Evolutionary conservation across 2,329 filamentous ascomycete species (phyloP).

Genomic region (Penicillium sp.): DNA sequence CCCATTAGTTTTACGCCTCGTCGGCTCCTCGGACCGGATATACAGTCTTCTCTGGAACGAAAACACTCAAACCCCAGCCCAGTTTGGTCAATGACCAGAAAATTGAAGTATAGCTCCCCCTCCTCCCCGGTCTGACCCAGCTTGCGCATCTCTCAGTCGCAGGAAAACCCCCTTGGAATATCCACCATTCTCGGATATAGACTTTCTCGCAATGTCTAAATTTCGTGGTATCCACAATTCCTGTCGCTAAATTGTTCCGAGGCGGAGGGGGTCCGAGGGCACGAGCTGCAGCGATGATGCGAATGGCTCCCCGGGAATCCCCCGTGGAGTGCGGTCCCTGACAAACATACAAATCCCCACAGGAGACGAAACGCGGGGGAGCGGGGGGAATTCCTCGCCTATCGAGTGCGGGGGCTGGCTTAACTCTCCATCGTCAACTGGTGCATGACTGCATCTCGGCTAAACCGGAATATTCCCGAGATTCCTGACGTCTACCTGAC

Average conservation of each 20-base stretch:
- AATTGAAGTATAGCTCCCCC: not conserved
- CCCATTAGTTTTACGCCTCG: not conserved
- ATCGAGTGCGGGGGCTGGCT: not conserved
- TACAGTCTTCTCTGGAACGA: not conserved
- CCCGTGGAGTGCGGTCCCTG: not conserved
- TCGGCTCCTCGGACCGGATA: not conserved
- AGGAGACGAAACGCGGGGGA: slow-evolving; percentile 2
- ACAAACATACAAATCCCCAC: slow-evolving; percentile 3
- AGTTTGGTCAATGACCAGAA: not conserved
- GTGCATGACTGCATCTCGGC: not conserved
- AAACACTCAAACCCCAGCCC: not conserved
- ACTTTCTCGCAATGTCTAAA: not conserved
- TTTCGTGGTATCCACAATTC: not conserved
- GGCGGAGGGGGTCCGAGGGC: not conserved
- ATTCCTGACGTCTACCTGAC: not conserved
- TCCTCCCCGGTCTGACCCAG: slow-evolving; percentile 1
- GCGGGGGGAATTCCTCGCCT: not conserved
- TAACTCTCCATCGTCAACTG: too few relatives aligned
- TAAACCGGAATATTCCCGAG: not conserved
- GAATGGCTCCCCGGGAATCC: slow-evolving; percentile 15
- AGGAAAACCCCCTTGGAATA: slow-evolving; percentile 4
- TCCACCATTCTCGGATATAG: slow-evolving; percentile 7
- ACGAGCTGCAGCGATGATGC: not conserved
- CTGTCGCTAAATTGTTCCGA: too few relatives aligned
- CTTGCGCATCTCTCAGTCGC: not conserved